A percentile compares a stretch with the other conserved stretches of the same genome.
Conservation (phyloP, 768 basidiomycete genomes). For the Leccinellum rugosiceps region DNA sequence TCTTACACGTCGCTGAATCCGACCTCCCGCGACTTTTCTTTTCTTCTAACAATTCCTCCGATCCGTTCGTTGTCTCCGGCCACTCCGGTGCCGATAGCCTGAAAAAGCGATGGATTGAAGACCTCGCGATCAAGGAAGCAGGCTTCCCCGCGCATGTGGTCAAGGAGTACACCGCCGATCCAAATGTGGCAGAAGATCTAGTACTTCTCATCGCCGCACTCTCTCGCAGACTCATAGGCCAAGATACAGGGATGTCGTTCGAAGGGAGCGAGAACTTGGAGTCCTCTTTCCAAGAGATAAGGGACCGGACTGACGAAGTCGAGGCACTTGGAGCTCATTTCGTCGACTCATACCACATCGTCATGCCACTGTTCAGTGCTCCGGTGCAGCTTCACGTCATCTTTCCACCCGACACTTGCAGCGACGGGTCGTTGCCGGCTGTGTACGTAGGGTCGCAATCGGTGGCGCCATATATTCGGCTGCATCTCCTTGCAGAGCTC, state of each 20-base stretch:
- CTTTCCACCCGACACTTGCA: conserved; percentile 36
- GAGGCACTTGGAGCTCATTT: conserved; percentile 56
- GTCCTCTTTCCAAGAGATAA: conserved; percentile 10
- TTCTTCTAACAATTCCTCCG: conserved; percentile 60
- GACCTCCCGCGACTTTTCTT: conserved; percentile 78
- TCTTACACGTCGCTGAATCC: conserved; percentile 81
- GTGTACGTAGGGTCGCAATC: conserved; percentile 72
- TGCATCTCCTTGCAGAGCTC: conserved; percentile 72
- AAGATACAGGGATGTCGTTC: conserved; percentile 27
- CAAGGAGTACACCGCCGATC: conserved; percentile 45
- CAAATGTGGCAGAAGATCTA: conserved; percentile 43
- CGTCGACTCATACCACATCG: conserved; percentile 43
- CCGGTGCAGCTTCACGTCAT: conserved; percentile 68
- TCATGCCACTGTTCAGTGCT: conserved; percentile 63
- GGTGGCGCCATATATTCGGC: conserved; percentile 75
- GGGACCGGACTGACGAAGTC: conserved; percentile 38
- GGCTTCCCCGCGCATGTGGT: conserved; percentile 78
- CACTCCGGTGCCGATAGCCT: conserved; percentile 63
- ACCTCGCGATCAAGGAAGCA: conserved; percentile 77
- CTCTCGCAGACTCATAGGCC: conserved; percentile 53
- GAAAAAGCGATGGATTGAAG: conserved; percentile 74
- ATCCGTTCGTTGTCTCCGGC: conserved; percentile 62
- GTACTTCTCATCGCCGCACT: conserved; percentile 54
- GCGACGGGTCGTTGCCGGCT: conserved; percentile 53
- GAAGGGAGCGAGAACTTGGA: conserved; percentile 33